phyloP scores from a whole-genome alignment of 169 alveolate genomes.

The Ichthyophthirius multifiliis region DNA sequence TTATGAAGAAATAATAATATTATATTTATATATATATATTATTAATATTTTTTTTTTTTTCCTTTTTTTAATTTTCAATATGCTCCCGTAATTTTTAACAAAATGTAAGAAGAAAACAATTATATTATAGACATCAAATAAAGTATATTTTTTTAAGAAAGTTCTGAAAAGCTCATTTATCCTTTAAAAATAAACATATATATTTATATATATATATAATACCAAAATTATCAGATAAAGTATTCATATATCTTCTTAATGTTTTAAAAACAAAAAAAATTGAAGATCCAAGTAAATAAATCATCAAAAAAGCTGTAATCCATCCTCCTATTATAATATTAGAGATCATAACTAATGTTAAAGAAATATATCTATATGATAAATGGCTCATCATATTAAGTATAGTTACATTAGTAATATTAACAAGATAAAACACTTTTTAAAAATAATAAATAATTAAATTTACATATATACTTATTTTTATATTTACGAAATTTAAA shows the following conservation, averaged over 20 bases:
- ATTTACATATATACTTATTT: neutral
- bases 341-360: neutral
- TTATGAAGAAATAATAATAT: too few relatives aligned
- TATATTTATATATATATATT: too few relatives aligned
- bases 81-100: slow-evolving; percentile 3
- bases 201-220: neutral
- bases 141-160: neutral
- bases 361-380: slow-evolving; percentile 26
- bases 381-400: slow-evolving; percentile 17
- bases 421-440: neutral
- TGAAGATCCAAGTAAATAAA: slow-evolving; percentile 10
- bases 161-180: neutral
- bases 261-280: slow-evolving; percentile 30
- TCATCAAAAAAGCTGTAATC: neutral
- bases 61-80: too few relatives aligned
- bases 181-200: neutral
- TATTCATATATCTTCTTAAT: slow-evolving; percentile 2
- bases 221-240: neutral
- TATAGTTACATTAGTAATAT: neutral
- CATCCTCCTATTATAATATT: neutral
- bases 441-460: neutral
- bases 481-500: slow-evolving; percentile 1
- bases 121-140: neutral
- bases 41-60: too few relatives aligned
- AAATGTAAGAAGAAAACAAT: neutral